Evolutionary conservation across 257 asterid species (phyloP), one percentile per base, ranked within the genome.

Genomic region (Solanum sparsipilum): DNA sequence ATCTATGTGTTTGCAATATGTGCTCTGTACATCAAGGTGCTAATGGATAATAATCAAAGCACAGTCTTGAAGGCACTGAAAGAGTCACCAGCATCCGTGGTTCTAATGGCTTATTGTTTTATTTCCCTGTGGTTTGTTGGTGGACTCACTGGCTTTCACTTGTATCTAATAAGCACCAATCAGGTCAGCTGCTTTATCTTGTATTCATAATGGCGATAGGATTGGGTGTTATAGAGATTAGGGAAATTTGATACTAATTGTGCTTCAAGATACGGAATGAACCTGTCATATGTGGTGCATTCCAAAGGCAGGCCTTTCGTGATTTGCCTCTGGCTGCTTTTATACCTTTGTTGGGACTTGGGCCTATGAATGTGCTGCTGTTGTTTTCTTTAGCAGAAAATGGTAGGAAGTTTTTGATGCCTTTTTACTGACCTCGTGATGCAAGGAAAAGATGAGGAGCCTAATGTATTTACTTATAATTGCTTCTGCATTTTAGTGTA

Each of bases 51-150:
- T 88, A 82, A 94, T 89, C 95, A 93, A 5, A 88, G 98, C 85
- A 95, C 99, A 44, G 98, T 97, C 34, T 96, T 98, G 98, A 92
- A 91, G 92, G 99, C 99, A 87, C 93, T 97, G 98, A 96, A 92
- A 92, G 96, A 94, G 90, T 97, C 99, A 89, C 99, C 99, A 84
- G 98, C 98, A 44, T 94, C 98, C 1, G 96, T 94, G 36, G 68
- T 95, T 93, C 90, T 97, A 85, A 95, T 96, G 99, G 95, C 87
- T 35, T 97, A 94, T 88, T 92, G 99, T 91, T 97, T 97, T 88
- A 94, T 96, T 88, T 93, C 99, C 90, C 92, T 97, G 83, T 97
- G 99, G 99, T 97, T 97, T 91, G 99, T 97, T 88, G 99, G 99
- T 86, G 99, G 99, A 39, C 98, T 97, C 88, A 94, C 99, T 79